phyloP scores from a whole-genome alignment of 176 grass and related monocot genomes.

The Melocanna baccifera region DNA sequence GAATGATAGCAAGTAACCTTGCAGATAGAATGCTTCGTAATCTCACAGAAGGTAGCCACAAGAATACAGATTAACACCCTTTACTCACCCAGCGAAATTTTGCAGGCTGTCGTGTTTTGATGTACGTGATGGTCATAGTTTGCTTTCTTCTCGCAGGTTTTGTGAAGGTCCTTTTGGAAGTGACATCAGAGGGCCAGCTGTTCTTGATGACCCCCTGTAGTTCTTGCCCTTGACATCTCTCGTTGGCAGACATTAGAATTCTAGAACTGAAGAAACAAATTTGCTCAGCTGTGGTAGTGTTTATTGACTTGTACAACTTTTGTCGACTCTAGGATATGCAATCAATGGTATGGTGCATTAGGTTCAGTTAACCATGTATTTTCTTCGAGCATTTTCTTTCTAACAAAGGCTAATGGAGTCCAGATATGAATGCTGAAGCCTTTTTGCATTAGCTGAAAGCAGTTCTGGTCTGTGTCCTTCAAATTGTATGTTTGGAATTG shows the following conservation, averaged over 20 bases:
- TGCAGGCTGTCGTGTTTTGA: not conserved
- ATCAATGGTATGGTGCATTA: not conserved
- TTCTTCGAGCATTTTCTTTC: not conserved
- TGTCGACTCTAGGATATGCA: not conserved
- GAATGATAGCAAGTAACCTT: slow-evolving; percentile 34
- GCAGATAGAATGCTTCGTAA: not conserved
- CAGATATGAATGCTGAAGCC: not conserved
- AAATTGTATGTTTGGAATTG: not conserved
- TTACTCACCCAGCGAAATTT: not conserved
- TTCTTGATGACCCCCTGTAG: not conserved
- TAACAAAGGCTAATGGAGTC: no score
- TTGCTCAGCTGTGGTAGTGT: not conserved
- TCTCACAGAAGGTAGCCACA: not conserved
- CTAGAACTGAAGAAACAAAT: not conserved
- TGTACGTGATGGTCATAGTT: not conserved
- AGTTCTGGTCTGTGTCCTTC: not conserved
- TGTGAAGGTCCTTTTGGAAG: not conserved
- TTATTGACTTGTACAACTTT: slow-evolving; percentile 29
- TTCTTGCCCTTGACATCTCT: not conserved
- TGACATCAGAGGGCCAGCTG: not conserved
- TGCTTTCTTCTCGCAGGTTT: not conserved
- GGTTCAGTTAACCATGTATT: not conserved
- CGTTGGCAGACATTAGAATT: not conserved
- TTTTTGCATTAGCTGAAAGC: no score
- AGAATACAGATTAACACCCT: not conserved